Percentiles rank a stretch among this genome's conserved stretches.
Conservation (phyloP, 169 alveolate species). For the Cryptosporidium ubiquitum region DNA sequence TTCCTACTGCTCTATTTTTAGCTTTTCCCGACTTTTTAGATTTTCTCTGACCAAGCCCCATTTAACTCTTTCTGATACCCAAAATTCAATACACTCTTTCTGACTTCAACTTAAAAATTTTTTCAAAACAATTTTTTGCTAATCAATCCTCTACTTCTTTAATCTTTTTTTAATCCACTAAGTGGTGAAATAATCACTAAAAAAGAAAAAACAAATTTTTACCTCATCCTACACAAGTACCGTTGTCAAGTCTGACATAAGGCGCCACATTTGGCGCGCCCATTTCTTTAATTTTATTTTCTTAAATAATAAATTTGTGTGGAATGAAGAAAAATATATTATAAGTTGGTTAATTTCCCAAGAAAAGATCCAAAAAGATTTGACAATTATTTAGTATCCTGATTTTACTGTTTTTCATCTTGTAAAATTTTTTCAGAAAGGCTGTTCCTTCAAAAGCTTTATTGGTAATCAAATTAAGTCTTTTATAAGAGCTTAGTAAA, state of each 20-base stretch:
- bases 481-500: not conserved
- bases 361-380: not conserved
- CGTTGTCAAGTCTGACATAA: constrained; percentile 8
- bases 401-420: too few relatives aligned
- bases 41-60: constrained; percentile 70
- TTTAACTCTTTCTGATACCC: not conserved
- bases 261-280: constrained; percentile 29
- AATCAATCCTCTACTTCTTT: not conserved
- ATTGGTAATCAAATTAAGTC: too few relatives aligned
- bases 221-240: not conserved
- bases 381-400: not conserved
- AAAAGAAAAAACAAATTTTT: not conserved
- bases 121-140: not conserved
- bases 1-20: constrained; percentile 38
- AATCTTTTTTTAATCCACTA: not conserved
- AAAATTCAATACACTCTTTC: not conserved
- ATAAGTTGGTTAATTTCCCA: not conserved
- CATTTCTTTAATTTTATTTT: not conserved
- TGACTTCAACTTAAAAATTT: not conserved
- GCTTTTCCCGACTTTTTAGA: constrained; percentile 39
- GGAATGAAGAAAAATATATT: not conserved
- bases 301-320: not conserved
- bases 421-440: too few relatives aligned
- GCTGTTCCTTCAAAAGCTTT: too few relatives aligned
- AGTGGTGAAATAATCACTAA: too few relatives aligned